Conservation (phyloP, 2,329 filamentous ascomycete species). For the Talaromyces sp. region DNA sequence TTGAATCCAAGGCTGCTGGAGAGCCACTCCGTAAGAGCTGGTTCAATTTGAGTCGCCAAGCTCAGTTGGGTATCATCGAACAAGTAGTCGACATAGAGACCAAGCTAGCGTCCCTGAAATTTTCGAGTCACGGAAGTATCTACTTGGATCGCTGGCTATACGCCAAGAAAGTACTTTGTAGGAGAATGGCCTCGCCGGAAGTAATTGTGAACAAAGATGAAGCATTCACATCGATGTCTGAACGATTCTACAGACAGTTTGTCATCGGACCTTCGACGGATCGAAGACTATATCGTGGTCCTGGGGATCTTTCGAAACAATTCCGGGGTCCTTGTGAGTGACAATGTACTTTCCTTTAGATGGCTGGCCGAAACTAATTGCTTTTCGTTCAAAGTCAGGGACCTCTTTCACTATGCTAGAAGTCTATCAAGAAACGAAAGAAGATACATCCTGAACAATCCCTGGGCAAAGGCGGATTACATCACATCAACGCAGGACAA, state of each 20-base stretch:
- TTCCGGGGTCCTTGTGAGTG: constrained; percentile 16
- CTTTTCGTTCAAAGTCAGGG: not conserved
- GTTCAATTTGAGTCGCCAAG: constrained; percentile 21
- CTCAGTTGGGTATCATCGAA: constrained; percentile 18
- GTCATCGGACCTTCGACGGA: constrained; percentile 13
- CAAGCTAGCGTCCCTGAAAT: constrained; percentile 21
- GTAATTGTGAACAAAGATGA: not conserved
- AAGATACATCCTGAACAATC: constrained; percentile 1
- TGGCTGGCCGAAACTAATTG: not conserved
- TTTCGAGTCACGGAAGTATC: constrained; percentile 23
- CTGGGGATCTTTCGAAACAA: constrained; percentile 4
- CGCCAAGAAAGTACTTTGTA: not conserved
- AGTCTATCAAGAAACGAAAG: constrained; percentile 7
- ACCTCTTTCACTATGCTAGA: constrained; percentile 9
- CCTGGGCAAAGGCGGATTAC: not conserved
- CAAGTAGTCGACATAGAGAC: constrained; percentile 25
- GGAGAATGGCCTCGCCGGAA: not conserved
- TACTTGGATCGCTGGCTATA: constrained; percentile 19
- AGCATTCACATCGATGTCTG: not conserved
- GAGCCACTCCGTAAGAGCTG: constrained; percentile 30
- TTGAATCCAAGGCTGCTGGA: constrained; percentile 37
- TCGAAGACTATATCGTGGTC: constrained; percentile 5
- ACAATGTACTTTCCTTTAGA: not conserved
- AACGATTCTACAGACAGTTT: not conserved
- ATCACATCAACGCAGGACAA: not conserved